Conservation (phyloP, 1,284 basidiomycete genomes). For the Austropuccinia psidii region DNA sequence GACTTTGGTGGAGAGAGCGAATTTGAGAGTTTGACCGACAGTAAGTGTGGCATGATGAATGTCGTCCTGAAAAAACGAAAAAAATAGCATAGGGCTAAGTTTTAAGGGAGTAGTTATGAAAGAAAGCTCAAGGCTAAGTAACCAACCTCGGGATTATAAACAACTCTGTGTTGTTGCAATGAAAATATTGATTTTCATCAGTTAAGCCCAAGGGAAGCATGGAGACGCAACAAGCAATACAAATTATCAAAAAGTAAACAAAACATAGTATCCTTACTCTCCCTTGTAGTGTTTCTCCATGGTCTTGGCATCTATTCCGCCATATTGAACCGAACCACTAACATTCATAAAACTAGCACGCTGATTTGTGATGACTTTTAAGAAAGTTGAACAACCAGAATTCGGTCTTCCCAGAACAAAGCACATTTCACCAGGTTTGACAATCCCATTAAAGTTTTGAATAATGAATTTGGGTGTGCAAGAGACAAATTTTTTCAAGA, state of each 20-base stretch:
- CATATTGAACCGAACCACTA: constrained; percentile 61
- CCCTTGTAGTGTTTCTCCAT: constrained; percentile 31
- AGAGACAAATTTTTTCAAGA: constrained; percentile 31
- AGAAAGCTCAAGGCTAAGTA: background rate
- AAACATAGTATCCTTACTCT: constrained; percentile 29
- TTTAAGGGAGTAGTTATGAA: background rate
- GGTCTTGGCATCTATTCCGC: constrained; percentile 51
- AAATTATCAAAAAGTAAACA: too few species aligned
- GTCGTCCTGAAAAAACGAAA: constrained; percentile 53
- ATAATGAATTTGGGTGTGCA: constrained; percentile 44
- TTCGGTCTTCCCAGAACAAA: constrained; percentile 75
- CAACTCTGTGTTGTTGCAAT: background rate
- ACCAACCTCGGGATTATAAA: constrained; percentile 34
- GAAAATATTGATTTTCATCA: background rate
- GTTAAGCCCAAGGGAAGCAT: background rate
- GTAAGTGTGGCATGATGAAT: constrained; percentile 58
- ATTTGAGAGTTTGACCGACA: constrained; percentile 55
- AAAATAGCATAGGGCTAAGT: too few species aligned
- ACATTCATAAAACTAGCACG: constrained; percentile 58
- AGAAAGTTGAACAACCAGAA: constrained; percentile 65
- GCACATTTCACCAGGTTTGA: constrained; percentile 55
- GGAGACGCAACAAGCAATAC: too few species aligned
- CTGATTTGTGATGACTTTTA: constrained; percentile 65
- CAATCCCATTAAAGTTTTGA: constrained; percentile 38
- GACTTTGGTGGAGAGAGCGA: constrained; percentile 54